These are phyloP conservation scores for Pulicaria dysenterica DNA, from an alignment of 129 eudicot genomes.

Conservation along the genomic window DNA sequence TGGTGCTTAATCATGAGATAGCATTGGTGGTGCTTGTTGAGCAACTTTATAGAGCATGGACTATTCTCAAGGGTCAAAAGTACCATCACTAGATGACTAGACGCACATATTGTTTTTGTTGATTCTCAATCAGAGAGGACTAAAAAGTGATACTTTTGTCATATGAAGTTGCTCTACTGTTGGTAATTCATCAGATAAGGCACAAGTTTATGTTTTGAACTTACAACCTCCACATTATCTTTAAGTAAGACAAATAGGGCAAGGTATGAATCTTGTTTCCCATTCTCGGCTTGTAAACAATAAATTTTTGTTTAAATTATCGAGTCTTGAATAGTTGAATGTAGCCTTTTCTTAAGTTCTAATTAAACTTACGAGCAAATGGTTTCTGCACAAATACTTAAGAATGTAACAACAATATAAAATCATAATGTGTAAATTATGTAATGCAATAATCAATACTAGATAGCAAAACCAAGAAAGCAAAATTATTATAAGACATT, in stretches of 20 bases:
- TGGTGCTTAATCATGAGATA: slow-evolving; percentile 85
- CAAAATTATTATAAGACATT: too few relatives aligned
- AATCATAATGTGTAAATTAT: too few relatives aligned
- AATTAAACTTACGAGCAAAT: too few relatives aligned
- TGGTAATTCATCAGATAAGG: not conserved
- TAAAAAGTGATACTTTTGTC: slow-evolving; percentile 8
- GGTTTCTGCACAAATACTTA: not conserved
- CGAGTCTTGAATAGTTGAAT: not conserved
- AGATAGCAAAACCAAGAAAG: too few relatives aligned
- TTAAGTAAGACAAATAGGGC: slow-evolving; percentile 1
- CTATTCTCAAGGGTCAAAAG: slow-evolving; percentile 89
- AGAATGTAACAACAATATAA: too few relatives aligned
- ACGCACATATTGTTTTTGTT: slow-evolving; percentile 10
- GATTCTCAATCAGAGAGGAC: not conserved
- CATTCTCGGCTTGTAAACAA: slow-evolving; percentile 7
- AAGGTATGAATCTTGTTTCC: slow-evolving; percentile 1
- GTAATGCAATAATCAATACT: too few relatives aligned
- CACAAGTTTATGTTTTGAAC: not conserved
- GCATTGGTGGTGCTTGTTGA: slow-evolving; percentile 83
- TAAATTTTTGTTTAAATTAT: not conserved
- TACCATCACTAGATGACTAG: slow-evolving; percentile 79
- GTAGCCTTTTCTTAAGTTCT: not conserved
- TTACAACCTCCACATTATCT: not conserved
- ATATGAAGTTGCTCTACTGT: not conserved
- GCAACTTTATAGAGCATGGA: slow-evolving; percentile 90